Base-by-base conservation (phyloP, 257 asterid genomes). In the Cruciata laevipes region DNA sequence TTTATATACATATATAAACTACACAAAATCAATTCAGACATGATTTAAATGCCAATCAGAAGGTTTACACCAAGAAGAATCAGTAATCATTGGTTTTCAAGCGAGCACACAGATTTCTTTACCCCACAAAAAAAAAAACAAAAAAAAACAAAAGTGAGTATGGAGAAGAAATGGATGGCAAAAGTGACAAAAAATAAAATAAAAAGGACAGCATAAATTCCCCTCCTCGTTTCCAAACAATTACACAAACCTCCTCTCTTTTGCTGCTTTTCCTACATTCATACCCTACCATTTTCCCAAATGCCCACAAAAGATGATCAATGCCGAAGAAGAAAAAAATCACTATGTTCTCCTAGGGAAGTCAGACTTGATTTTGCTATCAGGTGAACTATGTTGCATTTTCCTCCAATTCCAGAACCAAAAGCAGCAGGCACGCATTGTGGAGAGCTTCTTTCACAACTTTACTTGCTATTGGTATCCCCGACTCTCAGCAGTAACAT, bases 391-490 rank as follows among this genome's bases (percentile, higher is more conserved):
- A 66, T n/a, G 58, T 52, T 47, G 63, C 63, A 32, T 18, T 56
- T 66, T 74, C 75, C 65, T 65, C 66, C 67, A 61, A 68, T 63
- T 76, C 52, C 80, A 40, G 59, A 79, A 70, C 67, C 70, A 80
- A 65, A 72, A 66, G 60, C 61, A 75, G 57, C 32, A 69, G 52
- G 53, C 47, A 37, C 74, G 25, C 47, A 10, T 47, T 66, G 47
- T 7, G 38, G 63, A 64, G n/a, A 67, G 59, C 66, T 62, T 61
- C 77, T 56, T 60, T 21, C 11, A 61, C 73, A 74, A 78, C 70
- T 56, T 70, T 75, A 74, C 81, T 77, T n/a, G 68, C 77, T 68
- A 85, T 71, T 79, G 86, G 37, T 69, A 66, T 66, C 75, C 81
- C 61, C 84, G 66, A 65, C 67, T 64, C 55, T 77, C 80, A 0